Evolutionary conservation across 306 rosid genomes (phyloP), one percentile per base, ranked within the genome.

Genomic region (Purshia tridentata): DNA sequence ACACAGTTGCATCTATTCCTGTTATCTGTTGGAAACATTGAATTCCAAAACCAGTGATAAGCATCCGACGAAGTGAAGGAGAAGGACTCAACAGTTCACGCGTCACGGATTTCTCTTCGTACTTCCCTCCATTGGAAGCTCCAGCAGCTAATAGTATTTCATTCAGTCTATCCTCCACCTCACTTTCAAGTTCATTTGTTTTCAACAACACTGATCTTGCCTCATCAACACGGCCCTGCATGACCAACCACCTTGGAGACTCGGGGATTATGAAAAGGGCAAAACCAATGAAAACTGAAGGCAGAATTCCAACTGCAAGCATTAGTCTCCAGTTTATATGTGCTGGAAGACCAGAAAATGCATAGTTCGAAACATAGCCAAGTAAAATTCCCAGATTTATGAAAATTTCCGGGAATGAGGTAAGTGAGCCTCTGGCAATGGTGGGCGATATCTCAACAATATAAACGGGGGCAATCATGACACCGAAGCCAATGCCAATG

Each of bases 1-100:
- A 93, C n/a, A 93, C 98, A 49, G 90, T 89, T 4, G 98, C 98
- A 59, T 93, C 98, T 45, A 91, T 89, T 69, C 98, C 97, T n/a
- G 98, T 89, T 62, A 93, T 85, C 86, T 93, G 98, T 83, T 93
- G 98, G 76, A 93, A 91, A 80, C 97, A 91, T 23, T 93, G 98
- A 76, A 91, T 91, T 65, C 98, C 98, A 40, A 87, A 68, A 10
- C 98, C 98, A 5, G 98, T 89, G 52, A 93, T 73, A 55, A 93
- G 84, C 98, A 93, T 93, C 67, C 90, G 72, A 56, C 83, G 79
- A 72, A 89, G 83, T 1, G 97, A 78, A 5, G 97, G 96, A 78
- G 97, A 79, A 47, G 98, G 98, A 60, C 58, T 86, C 67, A 91
- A 55, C 50, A 93, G 67, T 59, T 93, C 97, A 7, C 76, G 87